These are phyloP conservation scores for Ceratobasidium sp. DNA, from an alignment of 1,284 basidiomycete species.

Conservation along the genomic window DNA sequence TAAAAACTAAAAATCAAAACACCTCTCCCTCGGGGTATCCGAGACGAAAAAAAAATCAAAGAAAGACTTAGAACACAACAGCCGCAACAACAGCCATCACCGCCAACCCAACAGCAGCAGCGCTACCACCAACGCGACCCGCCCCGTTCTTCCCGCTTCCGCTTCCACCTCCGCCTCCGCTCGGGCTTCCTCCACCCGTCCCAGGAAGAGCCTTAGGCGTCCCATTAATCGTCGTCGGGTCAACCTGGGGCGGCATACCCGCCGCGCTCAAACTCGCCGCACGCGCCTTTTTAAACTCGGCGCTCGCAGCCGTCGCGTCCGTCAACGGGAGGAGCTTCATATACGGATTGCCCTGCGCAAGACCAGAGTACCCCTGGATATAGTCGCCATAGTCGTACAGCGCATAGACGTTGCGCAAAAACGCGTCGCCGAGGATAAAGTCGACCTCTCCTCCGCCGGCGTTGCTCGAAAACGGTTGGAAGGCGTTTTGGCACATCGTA, in stretches of 20 bases:
- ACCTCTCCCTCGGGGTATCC: no score
- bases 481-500: constrained; percentile 29
- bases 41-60: no score
- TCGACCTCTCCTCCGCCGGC: constrained; percentile 36
- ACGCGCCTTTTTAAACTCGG: constrained; percentile 40
- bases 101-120: neutral
- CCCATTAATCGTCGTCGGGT: constrained; percentile 31
- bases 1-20: no score
- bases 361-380: constrained; percentile 30
- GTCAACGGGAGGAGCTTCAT: constrained; percentile 41
- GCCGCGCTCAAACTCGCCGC: constrained; percentile 31
- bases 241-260: constrained; percentile 37
- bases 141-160: constrained; percentile 16
- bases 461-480: constrained; percentile 33
- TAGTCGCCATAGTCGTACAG: constrained; percentile 42
- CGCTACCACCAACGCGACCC: neutral
- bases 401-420: constrained; percentile 33
- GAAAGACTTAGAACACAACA: neutral
- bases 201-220: constrained; percentile 10
- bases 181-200: constrained; percentile 21
- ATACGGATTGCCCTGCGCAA: constrained; percentile 29
- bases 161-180: neutral
- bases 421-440: constrained; percentile 39
- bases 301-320: constrained; percentile 35
- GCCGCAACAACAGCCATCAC: constrained; percentile 1